Evolutionary conservation across 345 rosid genomes (phyloP), one percentile per base, ranked within the genome.

Genomic region (Arabidopsis suecica): DNA sequence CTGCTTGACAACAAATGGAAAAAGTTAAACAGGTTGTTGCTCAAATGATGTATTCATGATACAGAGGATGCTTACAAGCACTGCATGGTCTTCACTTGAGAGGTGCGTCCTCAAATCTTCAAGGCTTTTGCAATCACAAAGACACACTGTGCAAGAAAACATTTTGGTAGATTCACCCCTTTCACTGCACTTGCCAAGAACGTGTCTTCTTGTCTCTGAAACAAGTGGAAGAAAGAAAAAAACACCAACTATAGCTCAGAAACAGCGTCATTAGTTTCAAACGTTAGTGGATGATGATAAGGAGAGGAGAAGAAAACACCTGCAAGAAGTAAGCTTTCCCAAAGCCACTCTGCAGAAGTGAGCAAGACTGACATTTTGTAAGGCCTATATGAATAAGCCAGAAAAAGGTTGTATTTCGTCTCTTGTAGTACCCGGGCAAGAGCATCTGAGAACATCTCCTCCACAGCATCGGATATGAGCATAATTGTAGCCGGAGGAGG

Each of bases 281-380:
- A 23, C 25, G 25, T 23, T 23, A 22, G 2, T 5, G 1, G 61
- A 13, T 32, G 11, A 32, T 14, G 61, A 66, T 28, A 28, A 28
- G 32, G 32, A 28, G 32, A 28, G 32, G 44, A 50, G 28, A 23
- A 60, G 12, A 16, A 50, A 13, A 51, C 25, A 51, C 61, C 64
- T 42, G 63, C 55, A 28, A 28, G 4, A 2, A 69, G 73, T 57
- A 69, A 56, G 44, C 14, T 69, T 11, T 56, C 55, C 73, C 73
- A 69, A 14, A 69, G 44, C 64, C 73, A 69, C 55, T 69, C 73
- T 2, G 73, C 55, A 42, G 64, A 56, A 12, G 73, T 32, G 55
- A 69, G n/a, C 11, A 41, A 23, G 38, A 4, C 8, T 25, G 38
- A 14, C 51, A 14, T 1, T 4, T 9, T n/a, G 38, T 9, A 7